These are phyloP conservation scores for Tricholoma flavovirens DNA, from an alignment of 768 basidiomycete genomes.

Conservation along the genomic window DNA sequence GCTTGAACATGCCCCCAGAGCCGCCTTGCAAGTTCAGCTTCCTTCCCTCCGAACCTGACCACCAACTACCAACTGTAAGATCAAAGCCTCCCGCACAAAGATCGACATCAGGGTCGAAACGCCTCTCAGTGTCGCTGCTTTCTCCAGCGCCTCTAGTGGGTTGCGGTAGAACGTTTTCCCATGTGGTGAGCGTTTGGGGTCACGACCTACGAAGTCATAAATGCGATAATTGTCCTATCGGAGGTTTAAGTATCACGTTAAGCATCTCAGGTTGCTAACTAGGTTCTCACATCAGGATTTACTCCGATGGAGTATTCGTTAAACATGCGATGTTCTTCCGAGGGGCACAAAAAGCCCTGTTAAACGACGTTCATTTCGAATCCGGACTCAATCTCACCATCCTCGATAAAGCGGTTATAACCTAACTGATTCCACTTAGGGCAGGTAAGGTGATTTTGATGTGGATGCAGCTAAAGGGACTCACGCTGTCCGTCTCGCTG, in stretches of 20 bases:
- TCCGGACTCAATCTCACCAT: constrained; percentile 10
- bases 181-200: constrained; percentile 3
- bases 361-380: constrained; percentile 16
- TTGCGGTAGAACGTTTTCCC: constrained; percentile 6
- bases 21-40: constrained; percentile 15
- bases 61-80: constrained; percentile 12
- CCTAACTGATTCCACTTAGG: constrained; percentile 13
- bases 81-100: constrained; percentile 11
- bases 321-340: constrained; percentile 14
- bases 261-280: constrained; percentile 1
- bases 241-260: neutral
- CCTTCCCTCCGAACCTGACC: constrained; percentile 14
- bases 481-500: constrained; percentile 10
- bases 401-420: constrained; percentile 15
- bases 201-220: constrained; percentile 6
- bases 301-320: constrained; percentile 14
- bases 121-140: constrained; percentile 1
- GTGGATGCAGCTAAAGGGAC: constrained; percentile 4
- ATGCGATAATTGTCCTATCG: constrained; percentile 6
- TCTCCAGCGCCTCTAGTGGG: constrained; percentile 12
- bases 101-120: constrained; percentile 16
- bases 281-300: constrained; percentile 14
- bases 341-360: constrained; percentile 16
- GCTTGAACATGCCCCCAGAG: neutral
- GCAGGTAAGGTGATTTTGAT: constrained; percentile 2